phyloP scores from a whole-genome alignment of 257 asterid species.

The Oldenlandia corymbosa region DNA sequence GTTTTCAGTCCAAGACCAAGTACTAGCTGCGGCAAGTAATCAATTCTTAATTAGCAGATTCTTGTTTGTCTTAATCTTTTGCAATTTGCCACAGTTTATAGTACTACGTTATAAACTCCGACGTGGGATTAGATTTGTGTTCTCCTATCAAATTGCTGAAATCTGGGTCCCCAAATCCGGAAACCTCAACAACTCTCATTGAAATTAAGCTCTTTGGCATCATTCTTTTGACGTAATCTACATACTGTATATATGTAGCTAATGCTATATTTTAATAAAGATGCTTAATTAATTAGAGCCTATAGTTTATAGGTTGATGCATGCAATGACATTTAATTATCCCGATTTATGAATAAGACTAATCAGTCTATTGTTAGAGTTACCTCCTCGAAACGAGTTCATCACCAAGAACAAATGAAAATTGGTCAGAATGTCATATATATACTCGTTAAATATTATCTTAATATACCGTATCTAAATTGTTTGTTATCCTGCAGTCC shows the following conservation, averaged over 20 bases:
- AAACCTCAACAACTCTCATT: constrained; percentile 2
- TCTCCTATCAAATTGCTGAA: constrained; percentile 21
- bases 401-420: too few species aligned
- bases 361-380: too few species aligned
- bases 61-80: constrained; percentile 24
- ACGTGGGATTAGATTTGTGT: constrained; percentile 13
- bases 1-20: constrained; percentile 12
- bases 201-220: background rate
- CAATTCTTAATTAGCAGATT: background rate
- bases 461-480: too few species aligned
- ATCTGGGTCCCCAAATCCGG: constrained; percentile 23
- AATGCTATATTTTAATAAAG: background rate
- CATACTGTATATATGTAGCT: too few species aligned
- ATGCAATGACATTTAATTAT: too few species aligned
- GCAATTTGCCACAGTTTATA: constrained; percentile 19
- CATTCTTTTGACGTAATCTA: constrained; percentile 11
- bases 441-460: too few species aligned
- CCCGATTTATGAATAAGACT: too few species aligned
- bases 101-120: constrained; percentile 13
- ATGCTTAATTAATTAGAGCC: too few species aligned
- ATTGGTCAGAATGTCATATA: too few species aligned
- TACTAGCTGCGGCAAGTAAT: background rate
- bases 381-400: too few species aligned
- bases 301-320: too few species aligned
- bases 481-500: too few species aligned